Evolutionary conservation across 1,139 yeast species (phyloP).

Genomic region (Pichia inconspicua): DNA sequence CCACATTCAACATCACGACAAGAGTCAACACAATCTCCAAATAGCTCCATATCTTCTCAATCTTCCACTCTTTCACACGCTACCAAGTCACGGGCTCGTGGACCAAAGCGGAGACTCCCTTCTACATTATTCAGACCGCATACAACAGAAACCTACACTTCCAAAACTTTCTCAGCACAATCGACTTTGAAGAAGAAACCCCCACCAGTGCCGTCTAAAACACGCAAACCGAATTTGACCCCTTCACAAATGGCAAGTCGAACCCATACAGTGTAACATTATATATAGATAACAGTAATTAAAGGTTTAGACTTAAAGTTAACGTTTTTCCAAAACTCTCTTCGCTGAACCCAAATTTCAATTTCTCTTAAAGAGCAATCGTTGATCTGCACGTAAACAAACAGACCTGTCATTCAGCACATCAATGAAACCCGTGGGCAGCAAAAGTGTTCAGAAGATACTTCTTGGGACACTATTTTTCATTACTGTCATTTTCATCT

Average conservation of each 20-base stretch:
- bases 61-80: constrained; percentile 32
- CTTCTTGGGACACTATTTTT: not conserved
- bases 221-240: not conserved
- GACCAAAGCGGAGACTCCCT: constrained; percentile 71
- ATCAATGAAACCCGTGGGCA: not conserved
- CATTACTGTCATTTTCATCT: not conserved
- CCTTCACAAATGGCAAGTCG: not conserved
- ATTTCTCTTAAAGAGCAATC: not conserved
- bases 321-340: too few relatives aligned
- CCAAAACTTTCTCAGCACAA: not conserved
- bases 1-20: not conserved
- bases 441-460: not conserved
- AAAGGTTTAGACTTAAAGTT: too few relatives aligned
- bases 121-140: constrained; percentile 17
- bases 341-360: too few relatives aligned
- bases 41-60: not conserved
- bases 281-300: too few relatives aligned
- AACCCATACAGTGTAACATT: not conserved
- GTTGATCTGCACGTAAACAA: too few relatives aligned
- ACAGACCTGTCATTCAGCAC: too few relatives aligned
- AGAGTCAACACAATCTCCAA: not conserved
- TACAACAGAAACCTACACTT: not conserved
- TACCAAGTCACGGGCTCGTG: constrained; percentile 58
- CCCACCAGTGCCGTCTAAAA: not conserved
- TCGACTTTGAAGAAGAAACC: not conserved